Percentiles rank a stretch among this genome's conserved stretches.
These are phyloP conservation scores for Saururus chinensis DNA, from an alignment of 164 flowering plant genomes.

Conservation along the genomic window DNA sequence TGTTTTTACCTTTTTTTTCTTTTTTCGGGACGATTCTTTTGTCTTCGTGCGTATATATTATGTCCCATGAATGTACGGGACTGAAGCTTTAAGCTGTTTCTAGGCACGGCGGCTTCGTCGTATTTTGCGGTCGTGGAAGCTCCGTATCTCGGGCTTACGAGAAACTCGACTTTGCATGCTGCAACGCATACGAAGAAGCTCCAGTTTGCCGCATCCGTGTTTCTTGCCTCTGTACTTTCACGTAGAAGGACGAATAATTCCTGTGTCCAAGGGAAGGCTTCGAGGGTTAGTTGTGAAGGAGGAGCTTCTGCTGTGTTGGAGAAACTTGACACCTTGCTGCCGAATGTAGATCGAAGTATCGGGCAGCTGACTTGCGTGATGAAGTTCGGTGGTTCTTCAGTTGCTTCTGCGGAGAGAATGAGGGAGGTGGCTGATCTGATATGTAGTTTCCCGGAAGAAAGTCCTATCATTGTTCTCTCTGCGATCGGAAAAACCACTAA, in stretches of 20 bases:
- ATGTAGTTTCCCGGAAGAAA: conserved; percentile 64
- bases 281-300: conserved; percentile 24
- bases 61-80: no score
- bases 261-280: conserved; percentile 4
- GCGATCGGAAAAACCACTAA: conserved; percentile 98
- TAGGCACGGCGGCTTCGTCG: background rate
- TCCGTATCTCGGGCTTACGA: background rate
- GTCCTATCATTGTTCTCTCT: conserved; percentile 86
- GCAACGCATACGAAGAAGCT: background rate
- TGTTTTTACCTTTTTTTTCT: no score
- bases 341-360: conserved; percentile 14
- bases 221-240: background rate
- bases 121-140: background rate
- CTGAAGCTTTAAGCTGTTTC: background rate
- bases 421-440: conserved; percentile 80
- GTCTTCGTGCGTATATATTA: no score
- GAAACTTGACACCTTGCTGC: conserved; percentile 11
- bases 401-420: conserved; percentile 85
- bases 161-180: background rate
- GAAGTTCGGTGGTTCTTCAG: conserved; percentile 97
- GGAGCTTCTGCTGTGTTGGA: conserved; percentile 19
- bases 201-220: background rate
- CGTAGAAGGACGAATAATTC: background rate
- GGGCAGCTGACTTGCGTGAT: conserved; percentile 60
- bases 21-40: no score